phyloP scores from a whole-genome alignment of 768 basidiomycete species.

The Chalciporus sphaerocephalus region DNA sequence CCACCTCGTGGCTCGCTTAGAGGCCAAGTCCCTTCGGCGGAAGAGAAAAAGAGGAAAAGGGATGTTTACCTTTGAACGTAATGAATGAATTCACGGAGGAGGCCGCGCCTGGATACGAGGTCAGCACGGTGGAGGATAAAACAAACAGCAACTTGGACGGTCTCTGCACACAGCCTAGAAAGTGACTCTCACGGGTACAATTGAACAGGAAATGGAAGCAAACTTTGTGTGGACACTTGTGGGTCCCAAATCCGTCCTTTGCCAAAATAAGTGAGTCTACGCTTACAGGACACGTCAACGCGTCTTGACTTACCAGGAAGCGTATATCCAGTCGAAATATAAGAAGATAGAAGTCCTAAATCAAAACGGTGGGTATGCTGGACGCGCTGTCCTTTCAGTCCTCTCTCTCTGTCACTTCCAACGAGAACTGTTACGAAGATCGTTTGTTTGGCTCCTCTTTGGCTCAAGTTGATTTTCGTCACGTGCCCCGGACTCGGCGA shows the following conservation, averaged over 20 bases:
- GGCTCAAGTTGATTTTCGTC: conserved; percentile 48
- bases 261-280: conserved; percentile 30
- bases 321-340: conserved; percentile 1
- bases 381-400: conserved; percentile 10
- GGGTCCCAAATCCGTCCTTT: conserved; percentile 45
- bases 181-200: conserved; percentile 33
- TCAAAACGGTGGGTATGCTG: conserved; percentile 5
- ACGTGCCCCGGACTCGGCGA: conserved; percentile 23
- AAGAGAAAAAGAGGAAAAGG: conserved; percentile 9
- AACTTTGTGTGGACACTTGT: conserved; percentile 46
- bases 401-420: conserved; percentile 22
- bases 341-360: conserved; percentile 14
- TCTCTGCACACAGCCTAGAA: conserved; percentile 2
- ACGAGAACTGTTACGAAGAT: conserved; percentile 14
- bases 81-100: conserved; percentile 65
- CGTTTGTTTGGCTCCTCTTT: conserved; percentile 42
- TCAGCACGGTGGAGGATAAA: conserved; percentile 3
- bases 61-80: conserved; percentile 47
- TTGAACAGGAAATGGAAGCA: conserved; percentile 41
- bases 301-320: conserved; percentile 14
- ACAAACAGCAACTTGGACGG: neutral
- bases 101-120: conserved; percentile 53
- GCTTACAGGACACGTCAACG: conserved; percentile 2
- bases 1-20: conserved; percentile 27
- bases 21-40: conserved; percentile 4